Base-by-base conservation (phyloP, 176 grass and related monocot genomes). In the Lolium rigidum region DNA sequence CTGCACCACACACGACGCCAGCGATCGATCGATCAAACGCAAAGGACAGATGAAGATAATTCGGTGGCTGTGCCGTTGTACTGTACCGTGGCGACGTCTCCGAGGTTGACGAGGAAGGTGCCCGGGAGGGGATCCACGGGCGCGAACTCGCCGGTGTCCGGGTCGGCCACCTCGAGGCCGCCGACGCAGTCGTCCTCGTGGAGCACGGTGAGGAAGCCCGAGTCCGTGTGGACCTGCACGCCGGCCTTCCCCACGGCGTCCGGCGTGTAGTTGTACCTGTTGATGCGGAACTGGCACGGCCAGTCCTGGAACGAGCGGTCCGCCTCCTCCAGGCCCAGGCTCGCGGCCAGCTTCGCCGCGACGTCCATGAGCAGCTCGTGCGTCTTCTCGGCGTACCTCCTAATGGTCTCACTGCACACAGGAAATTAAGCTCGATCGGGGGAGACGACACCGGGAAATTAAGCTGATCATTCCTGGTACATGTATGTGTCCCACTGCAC, bases 201-300 rank as follows among this genome's bases (percentile, higher is more conserved):
- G 65, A 93, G 86, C 43, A 93, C 78, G 35, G 91, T 90, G 13
- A 90, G 74, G 88, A 93, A 90, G 46, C 88, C 69, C 0, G 85
- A 85, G 79, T 93, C 91, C 20, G 91, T 93, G 80, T 93, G 88
- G 10, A 88, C 24, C 71, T 90, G 88, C 66, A 93, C 88, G 48
- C 88, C 88, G 6, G 39, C 10, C 7, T 86, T 63, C 26, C 91
- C 88, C 22, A 93, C 88, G 28, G 77, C 77, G 46, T 88, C 85
- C 69, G 80, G 25, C 5, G 68, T 82, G 81, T 88, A 93, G 83
- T 90, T 90, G 91, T 93, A 93, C 83, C 76, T 90, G 91, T 93
- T 93, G 16, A 93, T 82, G 11, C 85, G 82, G 51, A 90, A 93
- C 74, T 93, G 88, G 46, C 91, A 93, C 61, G 78, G 81, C 91